A percentile compares a stretch with the other conserved stretches of the same genome.
Evolutionary conservation across 108 stramenopile species (phyloP).

Genomic region (Epithemia pelagica): DNA sequence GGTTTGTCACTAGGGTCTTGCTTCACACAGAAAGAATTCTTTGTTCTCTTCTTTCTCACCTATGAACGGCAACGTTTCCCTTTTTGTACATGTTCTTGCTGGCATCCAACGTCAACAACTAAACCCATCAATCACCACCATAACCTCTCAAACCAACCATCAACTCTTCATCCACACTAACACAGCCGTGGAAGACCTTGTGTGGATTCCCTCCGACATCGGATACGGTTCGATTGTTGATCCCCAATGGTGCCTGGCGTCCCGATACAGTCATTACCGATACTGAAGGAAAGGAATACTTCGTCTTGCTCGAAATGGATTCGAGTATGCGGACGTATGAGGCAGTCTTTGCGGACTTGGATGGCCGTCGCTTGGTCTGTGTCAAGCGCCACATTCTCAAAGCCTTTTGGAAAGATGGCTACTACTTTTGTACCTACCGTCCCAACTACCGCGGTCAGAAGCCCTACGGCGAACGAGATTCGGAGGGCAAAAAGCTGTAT

Average conservation of each 20-base stretch:
- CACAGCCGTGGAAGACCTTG: constrained; percentile 15
- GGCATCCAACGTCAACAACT: too few species aligned
- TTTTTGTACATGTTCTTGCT: too few species aligned
- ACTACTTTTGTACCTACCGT: constrained; percentile 41
- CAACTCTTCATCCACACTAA: too few species aligned
- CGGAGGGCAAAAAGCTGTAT: constrained; percentile 33
- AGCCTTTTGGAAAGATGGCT: constrained; percentile 35
- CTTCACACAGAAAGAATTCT: too few species aligned
- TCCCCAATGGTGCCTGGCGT: constrained; percentile 38
- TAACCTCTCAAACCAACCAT: too few species aligned
- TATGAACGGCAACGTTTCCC: too few species aligned
- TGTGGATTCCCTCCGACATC: constrained; percentile 29
- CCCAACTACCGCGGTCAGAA: constrained; percentile 36
- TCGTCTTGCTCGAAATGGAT: constrained; percentile 33
- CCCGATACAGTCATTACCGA: constrained; percentile 44
- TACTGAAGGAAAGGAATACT: constrained; percentile 32
- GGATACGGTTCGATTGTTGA: constrained; percentile 29
- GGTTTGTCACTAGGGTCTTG: too few species aligned
- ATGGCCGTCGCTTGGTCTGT: constrained; percentile 36
- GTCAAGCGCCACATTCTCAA: constrained; percentile 34
- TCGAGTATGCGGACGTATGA: constrained; percentile 37
- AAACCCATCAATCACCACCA: too few species aligned
- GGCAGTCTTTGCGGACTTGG: constrained; percentile 39
- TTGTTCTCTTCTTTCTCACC: too few species aligned
- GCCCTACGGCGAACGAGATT: constrained; percentile 32